Conservation (phyloP, 208 protist species). For the Wallacemonas sp. region DNA sequence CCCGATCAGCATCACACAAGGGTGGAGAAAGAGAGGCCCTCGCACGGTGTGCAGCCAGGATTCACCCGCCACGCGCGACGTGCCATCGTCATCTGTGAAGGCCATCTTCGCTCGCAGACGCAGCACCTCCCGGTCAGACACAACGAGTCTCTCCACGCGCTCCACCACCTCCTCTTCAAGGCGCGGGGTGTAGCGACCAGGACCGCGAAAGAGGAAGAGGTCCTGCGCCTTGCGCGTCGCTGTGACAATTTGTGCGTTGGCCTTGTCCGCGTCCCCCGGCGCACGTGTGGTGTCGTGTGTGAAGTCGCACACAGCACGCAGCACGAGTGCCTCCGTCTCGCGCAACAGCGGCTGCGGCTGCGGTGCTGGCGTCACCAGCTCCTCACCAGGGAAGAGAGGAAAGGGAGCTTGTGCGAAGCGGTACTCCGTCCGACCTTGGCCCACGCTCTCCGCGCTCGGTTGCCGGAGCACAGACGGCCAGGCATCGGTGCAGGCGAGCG, state of each 20-base stretch:
- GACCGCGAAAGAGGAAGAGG: slow-evolving; percentile 36
- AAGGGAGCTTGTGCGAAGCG: slow-evolving; percentile 85
- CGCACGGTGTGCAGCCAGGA: slow-evolving; percentile 72
- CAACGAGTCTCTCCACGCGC: slow-evolving; percentile 6
- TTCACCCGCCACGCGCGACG: slow-evolving; percentile 65
- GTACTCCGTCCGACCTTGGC: slow-evolving; percentile 78
- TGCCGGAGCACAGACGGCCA: neutral
- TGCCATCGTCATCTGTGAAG: slow-evolving; percentile 26
- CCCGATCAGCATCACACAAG: slow-evolving; percentile 35
- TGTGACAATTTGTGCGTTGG: neutral
- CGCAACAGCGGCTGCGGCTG: slow-evolving; percentile 61
- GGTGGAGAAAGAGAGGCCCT: slow-evolving; percentile 58
- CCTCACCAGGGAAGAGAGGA: slow-evolving; percentile 90
- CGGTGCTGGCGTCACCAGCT: slow-evolving; percentile 26
- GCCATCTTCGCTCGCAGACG: slow-evolving; percentile 24
- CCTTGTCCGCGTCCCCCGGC: too few relatives aligned
- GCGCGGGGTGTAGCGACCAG: slow-evolving; percentile 40
- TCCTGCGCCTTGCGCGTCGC: slow-evolving; percentile 15
- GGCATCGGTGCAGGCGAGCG: slow-evolving; percentile 11
- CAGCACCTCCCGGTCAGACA: slow-evolving; percentile 23
- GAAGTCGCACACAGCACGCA: slow-evolving; percentile 29
- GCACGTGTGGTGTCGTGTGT: slow-evolving; percentile 8
- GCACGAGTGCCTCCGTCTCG: slow-evolving; percentile 54
- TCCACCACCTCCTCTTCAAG: slow-evolving; percentile 25
- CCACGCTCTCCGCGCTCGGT: neutral